Conservation (phyloP, 2,329 filamentous ascomycete genomes). For the Phialocephala sp. region DNA sequence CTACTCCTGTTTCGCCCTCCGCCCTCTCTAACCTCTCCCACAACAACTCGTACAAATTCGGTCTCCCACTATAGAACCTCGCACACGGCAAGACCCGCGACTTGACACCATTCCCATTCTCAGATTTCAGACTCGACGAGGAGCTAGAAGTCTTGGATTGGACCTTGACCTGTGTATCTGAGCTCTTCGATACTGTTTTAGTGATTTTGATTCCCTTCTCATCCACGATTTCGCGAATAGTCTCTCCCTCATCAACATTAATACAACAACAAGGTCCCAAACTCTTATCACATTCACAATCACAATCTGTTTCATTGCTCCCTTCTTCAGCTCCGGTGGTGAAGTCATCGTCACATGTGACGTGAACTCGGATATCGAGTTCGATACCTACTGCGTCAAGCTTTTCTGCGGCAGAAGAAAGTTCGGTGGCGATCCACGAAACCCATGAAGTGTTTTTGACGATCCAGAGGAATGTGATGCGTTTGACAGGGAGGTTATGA, state of each 20-base stretch:
- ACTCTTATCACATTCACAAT: slow-evolving; percentile 12
- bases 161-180: neutral
- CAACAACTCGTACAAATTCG: neutral
- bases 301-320: slow-evolving; percentile 2
- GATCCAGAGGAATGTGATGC: slow-evolving; percentile 62
- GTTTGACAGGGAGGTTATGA: slow-evolving; percentile 48
- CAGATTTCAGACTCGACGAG: slow-evolving; percentile 45
- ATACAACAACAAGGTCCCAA: slow-evolving; percentile 13
- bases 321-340: neutral
- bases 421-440: slow-evolving; percentile 57
- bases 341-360: slow-evolving; percentile 35
- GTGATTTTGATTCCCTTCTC: slow-evolving; percentile 5
- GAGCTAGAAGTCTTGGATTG: neutral
- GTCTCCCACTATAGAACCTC: slow-evolving; percentile 8
- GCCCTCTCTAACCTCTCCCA: slow-evolving; percentile 59
- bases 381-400: slow-evolving; percentile 44
- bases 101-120: slow-evolving; percentile 40
- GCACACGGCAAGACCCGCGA: neutral
- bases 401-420: slow-evolving; percentile 52
- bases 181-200: slow-evolving; percentile 5
- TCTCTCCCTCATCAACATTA: slow-evolving; percentile 2
- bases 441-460: slow-evolving; percentile 59
- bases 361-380: slow-evolving; percentile 43
- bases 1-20: slow-evolving; percentile 64
- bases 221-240: neutral